Base-by-base conservation (phyloP, 257 asterid species). In the Salvia splendens region DNA sequence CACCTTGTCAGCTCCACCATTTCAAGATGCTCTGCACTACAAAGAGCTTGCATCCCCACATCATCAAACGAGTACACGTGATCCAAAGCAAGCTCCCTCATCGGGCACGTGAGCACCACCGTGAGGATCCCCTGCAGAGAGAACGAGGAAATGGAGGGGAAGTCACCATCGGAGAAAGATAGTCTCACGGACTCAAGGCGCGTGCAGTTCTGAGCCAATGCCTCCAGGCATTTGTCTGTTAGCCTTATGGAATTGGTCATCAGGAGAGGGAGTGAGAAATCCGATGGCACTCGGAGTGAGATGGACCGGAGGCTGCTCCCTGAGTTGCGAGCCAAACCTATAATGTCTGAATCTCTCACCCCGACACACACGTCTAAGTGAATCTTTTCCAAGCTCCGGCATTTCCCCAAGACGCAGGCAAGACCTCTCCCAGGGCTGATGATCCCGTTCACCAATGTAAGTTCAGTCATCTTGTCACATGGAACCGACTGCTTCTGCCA, bases 371-470 rank as follows among this genome's bases (percentile, higher is more conserved):
- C 81, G 73, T 85, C 92, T 30, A 91, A 65, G 73, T 78, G 86
- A 61, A 91, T 73, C 42, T 76, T 87, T 63, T 85, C 94, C 75
- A 91, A 69, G 74, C 84, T 91, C 61, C 69, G 73, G 78, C 98
- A 91, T 54, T 82, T 80, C 45, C 86, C 88, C n/a, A 91, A 50
- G 12, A 91, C 72, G 51, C 98, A 87, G n/a, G 96, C 89, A 8
- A 91, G 94, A 12, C 96, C 96, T 70, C 94, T 78, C 3, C 89
- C 96, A 0, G 96, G 92, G 82, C 86, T 87, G 61, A 80, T 85
- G 64, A 91, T 83, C 49, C 95, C 81, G 56, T 91, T 91, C 57
- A 84, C 96, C 64, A 91, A 65, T 72, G 78, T 84, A 11, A 91
- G 88, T 73, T 91, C 98, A 8, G 72, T 30, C 95, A 91, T 82